Evolutionary conservation across 768 basidiomycete species (phyloP).

Genomic region (Naganishia friedmannii): DNA sequence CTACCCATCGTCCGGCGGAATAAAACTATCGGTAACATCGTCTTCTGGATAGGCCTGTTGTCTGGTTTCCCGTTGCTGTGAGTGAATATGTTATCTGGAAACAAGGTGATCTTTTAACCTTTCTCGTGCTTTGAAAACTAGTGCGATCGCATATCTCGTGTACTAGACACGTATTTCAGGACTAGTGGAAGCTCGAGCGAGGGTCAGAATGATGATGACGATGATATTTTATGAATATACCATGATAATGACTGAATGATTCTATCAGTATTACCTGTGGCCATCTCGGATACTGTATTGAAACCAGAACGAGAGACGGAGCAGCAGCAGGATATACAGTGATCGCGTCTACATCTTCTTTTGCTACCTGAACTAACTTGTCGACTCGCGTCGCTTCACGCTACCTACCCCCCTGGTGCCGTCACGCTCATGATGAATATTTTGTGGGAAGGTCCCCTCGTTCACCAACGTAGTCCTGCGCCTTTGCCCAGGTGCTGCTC

Average conservation of each 20-base stretch:
- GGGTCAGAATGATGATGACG: background rate
- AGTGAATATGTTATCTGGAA: conserved; percentile 26
- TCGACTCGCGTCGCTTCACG: no score
- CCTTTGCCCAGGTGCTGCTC: no score
- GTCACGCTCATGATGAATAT: no score
- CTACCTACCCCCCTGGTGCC: no score
- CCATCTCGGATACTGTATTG: background rate
- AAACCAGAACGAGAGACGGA: background rate
- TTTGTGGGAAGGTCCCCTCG: no score
- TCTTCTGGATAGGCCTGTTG: conserved; percentile 87
- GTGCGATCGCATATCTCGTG: conserved; percentile 31
- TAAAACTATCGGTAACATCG: conserved; percentile 65
- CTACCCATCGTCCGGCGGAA: conserved; percentile 74
- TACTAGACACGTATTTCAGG: conserved; percentile 2
- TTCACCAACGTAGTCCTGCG: no score
- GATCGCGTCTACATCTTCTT: no score
- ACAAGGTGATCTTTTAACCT: background rate
- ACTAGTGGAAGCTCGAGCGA: background rate
- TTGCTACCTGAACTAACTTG: no score
- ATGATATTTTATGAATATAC: background rate
- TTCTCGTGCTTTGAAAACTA: background rate
- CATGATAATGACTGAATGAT: background rate
- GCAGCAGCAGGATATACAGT: background rate
- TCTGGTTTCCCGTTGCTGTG: conserved; percentile 81
- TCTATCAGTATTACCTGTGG: background rate